phyloP scores from a whole-genome alignment of 345 rosid species.

The Melastoma malabathricum region DNA sequence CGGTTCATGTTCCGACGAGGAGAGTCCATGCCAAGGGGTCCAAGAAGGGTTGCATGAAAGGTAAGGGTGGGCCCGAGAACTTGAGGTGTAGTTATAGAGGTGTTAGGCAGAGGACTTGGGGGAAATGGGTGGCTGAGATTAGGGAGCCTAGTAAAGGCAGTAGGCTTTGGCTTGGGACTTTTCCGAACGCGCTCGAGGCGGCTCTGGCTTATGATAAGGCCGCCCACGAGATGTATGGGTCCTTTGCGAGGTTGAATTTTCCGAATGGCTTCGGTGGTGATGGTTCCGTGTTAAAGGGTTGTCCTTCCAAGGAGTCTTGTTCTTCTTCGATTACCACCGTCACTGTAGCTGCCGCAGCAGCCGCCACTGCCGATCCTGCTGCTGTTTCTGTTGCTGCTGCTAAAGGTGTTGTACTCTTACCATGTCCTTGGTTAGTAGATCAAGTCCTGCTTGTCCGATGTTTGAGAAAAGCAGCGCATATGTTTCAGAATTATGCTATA shows the following conservation, averaged over 20 bases:
- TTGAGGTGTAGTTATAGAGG: conserved; percentile 17
- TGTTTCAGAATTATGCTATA: too few relatives aligned
- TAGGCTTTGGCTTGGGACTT: conserved; percentile 18
- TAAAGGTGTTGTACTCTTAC: neutral
- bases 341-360: conserved; percentile 1
- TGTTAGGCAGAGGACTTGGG: conserved; percentile 25
- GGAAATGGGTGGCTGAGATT: conserved; percentile 25
- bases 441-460: too few relatives aligned
- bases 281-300: neutral
- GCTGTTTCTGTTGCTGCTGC: neutral
- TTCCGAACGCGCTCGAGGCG: conserved; percentile 16
- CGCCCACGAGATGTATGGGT: conserved; percentile 15
- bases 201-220: conserved; percentile 17
- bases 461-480: too few relatives aligned
- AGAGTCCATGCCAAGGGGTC: conserved; percentile 17
- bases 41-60: conserved; percentile 24
- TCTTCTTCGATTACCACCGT: conserved; percentile 5
- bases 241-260: conserved; percentile 15
- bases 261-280: conserved; percentile 6
- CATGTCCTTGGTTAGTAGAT: neutral
- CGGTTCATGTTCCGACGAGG: conserved; percentile 10
- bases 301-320: conserved; percentile 12
- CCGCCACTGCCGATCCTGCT: neutral
- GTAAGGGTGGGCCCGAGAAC: conserved; percentile 27
- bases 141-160: conserved; percentile 17